Evolutionary conservation across 805 yeast genomes (phyloP).

Genomic region (Sugiyamaella floridensis): DNA sequence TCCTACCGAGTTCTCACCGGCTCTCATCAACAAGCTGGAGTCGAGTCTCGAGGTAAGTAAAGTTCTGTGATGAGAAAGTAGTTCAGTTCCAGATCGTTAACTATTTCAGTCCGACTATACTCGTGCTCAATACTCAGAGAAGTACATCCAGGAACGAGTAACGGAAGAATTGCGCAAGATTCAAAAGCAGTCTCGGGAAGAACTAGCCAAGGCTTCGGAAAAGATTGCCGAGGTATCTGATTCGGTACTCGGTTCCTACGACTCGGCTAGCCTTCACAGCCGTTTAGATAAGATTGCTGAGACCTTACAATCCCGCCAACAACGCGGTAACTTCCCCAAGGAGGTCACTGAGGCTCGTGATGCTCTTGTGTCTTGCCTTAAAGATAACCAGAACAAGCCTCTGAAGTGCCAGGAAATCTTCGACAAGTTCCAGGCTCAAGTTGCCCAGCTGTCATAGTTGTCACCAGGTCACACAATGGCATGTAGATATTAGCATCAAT

Average conservation of each 20-base stretch:
- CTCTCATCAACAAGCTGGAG: slow-evolving; percentile 28
- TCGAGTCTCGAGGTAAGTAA: slow-evolving; percentile 20
- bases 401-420: slow-evolving; percentile 29
- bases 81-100: background rate
- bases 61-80: no score
- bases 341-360: slow-evolving; percentile 26
- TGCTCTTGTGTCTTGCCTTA: slow-evolving; percentile 27
- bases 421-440: slow-evolving; percentile 21
- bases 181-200: slow-evolving; percentile 25
- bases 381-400: slow-evolving; percentile 26
- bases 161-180: slow-evolving; percentile 28
- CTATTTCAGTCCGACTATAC: slow-evolving; percentile 29
- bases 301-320: slow-evolving; percentile 27
- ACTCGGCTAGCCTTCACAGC: slow-evolving; percentile 20
- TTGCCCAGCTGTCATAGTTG: background rate
- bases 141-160: slow-evolving; percentile 31
- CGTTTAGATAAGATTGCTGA: slow-evolving; percentile 26
- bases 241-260: slow-evolving; percentile 15
- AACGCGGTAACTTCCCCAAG: slow-evolving; percentile 24
- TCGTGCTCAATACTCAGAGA: slow-evolving; percentile 29
- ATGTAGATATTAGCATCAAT: background rate
- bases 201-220: slow-evolving; percentile 19
- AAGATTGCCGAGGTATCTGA: slow-evolving; percentile 13
- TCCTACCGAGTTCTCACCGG: slow-evolving; percentile 29
- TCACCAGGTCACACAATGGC: background rate